phyloP scores from a whole-genome alignment of 116 monocot species.

The Posidonia oceanica region DNA sequence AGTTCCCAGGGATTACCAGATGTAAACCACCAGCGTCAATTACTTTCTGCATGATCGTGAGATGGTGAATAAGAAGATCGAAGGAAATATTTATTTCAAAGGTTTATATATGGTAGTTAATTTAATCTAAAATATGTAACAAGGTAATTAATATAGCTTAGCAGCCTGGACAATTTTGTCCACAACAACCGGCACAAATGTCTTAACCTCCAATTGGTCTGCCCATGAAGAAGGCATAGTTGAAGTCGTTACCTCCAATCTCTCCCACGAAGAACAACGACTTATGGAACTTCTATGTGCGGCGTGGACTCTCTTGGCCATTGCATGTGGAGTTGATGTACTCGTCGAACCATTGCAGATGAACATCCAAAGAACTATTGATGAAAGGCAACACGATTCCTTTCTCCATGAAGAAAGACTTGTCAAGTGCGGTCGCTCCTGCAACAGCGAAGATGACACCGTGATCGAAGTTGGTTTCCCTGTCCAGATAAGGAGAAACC shows the following conservation, averaged over 20 bases:
- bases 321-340: constrained; percentile 18
- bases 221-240: constrained; percentile 18
- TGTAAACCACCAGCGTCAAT: constrained; percentile 17
- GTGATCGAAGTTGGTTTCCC: constrained; percentile 14
- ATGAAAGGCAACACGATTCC: constrained; percentile 13
- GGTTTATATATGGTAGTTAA: no score
- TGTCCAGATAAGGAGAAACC: constrained; percentile 26
- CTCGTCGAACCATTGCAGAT: constrained; percentile 28
- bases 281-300: constrained; percentile 5
- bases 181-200: constrained; percentile 23
- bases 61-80: background rate
- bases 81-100: no score
- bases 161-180: constrained; percentile 12
- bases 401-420: constrained; percentile 7
- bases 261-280: constrained; percentile 43
- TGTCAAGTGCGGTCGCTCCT: no score
- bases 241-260: no score
- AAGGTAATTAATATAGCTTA: no score
- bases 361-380: constrained; percentile 16
- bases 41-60: constrained; percentile 14
- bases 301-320: no score
- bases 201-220: constrained; percentile 10
- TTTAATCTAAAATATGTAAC: no score
- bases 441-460: constrained; percentile 44
- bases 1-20: constrained; percentile 33